Evolutionary conservation across 179 eudicot genomes (phyloP), one percentile per base, ranked within the genome.

Genomic region (Silene vulgaris): DNA sequence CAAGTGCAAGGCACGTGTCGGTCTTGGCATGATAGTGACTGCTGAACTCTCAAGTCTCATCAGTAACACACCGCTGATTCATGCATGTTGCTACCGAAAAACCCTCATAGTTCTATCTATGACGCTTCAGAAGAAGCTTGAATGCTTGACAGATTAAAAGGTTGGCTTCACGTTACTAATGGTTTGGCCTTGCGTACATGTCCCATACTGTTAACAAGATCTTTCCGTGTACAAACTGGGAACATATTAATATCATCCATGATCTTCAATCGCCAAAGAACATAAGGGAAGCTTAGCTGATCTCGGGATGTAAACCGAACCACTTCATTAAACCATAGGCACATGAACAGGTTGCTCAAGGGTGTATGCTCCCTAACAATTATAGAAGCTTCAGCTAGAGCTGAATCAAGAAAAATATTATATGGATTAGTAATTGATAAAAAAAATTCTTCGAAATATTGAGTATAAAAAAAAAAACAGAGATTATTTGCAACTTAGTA

Each of bases 131-230:
- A 69, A 66, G 20, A 63, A 66, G 60, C 19, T 77, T 6, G 6
- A 69, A 69, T 40, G 60, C 19, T 74, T 32, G 29, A 61, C 17
- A 69, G 68, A 73, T 67, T 13, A 74, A 48, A 26, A n/a, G 13
- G 48, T 75, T 37, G 21, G 57, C 26, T 60, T 82, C 80, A 80
- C 19, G 23, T 83, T 40, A 74, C 80, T 65, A 89, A 82, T 75
- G 97, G 97, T 83, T 92, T 89, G 30, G 96, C 97, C 86, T 95
- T 95, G 82, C 97, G 90, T 77, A 89, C 20, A 70, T 95, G 99
- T 56, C 99, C 97, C 93, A 95, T 95, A 80, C 97, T 95, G 79
- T 95, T 92, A n/a, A 95, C 99, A 28, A 95, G 93, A 85, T 95
- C 97, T 79, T 95, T 95, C 50, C 99, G 88, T 14, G 92, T 89